Conservation (phyloP, 805 yeast genomes). For the Kregervanrija fluxuum region DNA sequence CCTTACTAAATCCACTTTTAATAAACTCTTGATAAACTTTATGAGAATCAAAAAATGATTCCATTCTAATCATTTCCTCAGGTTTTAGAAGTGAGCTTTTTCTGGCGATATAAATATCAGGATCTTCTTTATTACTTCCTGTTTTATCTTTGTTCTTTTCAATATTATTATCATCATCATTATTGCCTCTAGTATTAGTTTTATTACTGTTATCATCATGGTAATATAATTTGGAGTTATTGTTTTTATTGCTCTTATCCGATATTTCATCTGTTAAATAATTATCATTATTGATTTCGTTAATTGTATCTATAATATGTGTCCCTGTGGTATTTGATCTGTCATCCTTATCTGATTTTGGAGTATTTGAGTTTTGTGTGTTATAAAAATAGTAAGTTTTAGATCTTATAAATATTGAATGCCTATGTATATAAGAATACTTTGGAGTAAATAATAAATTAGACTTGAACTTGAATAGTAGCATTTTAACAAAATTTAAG, state of each 20-base stretch:
- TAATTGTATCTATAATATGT: conserved; percentile 22
- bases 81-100: conserved; percentile 4
- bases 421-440: no score
- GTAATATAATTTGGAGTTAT: not conserved
- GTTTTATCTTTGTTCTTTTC: not conserved
- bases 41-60: conserved; percentile 53
- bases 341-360: no score
- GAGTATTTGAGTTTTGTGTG: no score
- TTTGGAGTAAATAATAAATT: no score
- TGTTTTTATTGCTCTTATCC: conserved; percentile 1
- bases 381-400: no score
- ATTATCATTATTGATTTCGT: conserved; percentile 23
- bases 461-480: no score
- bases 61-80: conserved; percentile 21
- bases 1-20: conserved; percentile 50
- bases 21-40: conserved; percentile 46
- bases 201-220: not conserved
- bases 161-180: not conserved
- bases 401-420: no score
- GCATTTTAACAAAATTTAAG: no score
- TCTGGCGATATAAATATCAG: not conserved
- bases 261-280: conserved; percentile 6
- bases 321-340: conserved; percentile 12
- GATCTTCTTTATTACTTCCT: not conserved
- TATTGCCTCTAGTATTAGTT: conserved; percentile 4